Percentiles rank a stretch among this genome's conserved stretches.
These are phyloP conservation scores for Coemansia guatemalensis DNA, from an alignment of 192 early-diverging fungal genomes.

Conservation along the genomic window DNA sequence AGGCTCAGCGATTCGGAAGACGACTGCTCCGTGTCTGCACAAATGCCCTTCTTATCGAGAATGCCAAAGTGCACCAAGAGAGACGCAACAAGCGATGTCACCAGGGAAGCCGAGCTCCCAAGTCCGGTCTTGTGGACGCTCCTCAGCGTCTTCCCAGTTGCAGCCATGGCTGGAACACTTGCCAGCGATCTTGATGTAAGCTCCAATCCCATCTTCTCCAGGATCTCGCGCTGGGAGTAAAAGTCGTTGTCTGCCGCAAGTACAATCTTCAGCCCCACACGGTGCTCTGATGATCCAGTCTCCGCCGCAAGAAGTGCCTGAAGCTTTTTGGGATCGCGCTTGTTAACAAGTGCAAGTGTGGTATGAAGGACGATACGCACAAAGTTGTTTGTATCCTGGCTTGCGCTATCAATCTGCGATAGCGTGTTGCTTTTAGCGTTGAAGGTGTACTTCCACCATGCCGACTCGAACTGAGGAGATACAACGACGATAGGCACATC, in stretches of 20 bases:
- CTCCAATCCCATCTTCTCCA: slow-evolving; percentile 52
- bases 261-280: slow-evolving; percentile 63
- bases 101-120: slow-evolving; percentile 95
- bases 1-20: slow-evolving; percentile 14
- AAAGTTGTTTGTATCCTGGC: slow-evolving; percentile 31
- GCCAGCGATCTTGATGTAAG: slow-evolving; percentile 59
- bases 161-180: slow-evolving; percentile 61
- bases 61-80: slow-evolving; percentile 74
- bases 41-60: slow-evolving; percentile 9
- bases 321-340: slow-evolving; percentile 10
- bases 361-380: slow-evolving; percentile 48
- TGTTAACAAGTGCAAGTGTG: slow-evolving; percentile 29
- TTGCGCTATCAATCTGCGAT: slow-evolving; percentile 32
- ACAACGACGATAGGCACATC: slow-evolving; percentile 55
- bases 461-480: slow-evolving; percentile 88
- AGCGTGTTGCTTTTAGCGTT: slow-evolving; percentile 17
- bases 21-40: background rate
- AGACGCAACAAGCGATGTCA: slow-evolving; percentile 83
- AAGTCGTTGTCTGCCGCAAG: slow-evolving; percentile 97
- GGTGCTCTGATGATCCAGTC: background rate
- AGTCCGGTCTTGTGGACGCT: slow-evolving; percentile 94
- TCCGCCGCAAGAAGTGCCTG: background rate
- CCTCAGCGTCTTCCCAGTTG: slow-evolving; percentile 60
- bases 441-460: slow-evolving; percentile 71
- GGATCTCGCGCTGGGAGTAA: slow-evolving; percentile 89